Conservation (phyloP, 2,329 filamentous ascomycete genomes). For the Microdochium bolleyi region DNA sequence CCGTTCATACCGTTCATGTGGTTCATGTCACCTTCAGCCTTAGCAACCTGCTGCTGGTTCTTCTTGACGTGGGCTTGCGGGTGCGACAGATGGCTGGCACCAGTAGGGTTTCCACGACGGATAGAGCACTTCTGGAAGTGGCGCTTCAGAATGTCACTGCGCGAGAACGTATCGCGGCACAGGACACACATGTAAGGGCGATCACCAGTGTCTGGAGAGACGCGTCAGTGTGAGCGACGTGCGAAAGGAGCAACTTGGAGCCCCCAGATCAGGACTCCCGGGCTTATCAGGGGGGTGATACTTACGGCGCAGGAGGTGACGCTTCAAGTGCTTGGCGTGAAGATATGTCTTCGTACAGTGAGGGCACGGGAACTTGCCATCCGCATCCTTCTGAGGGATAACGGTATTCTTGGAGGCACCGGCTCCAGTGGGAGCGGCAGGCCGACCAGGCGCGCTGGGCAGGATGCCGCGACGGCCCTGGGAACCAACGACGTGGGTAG, state of each 20-base stretch:
- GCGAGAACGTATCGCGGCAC: constrained; percentile 95
- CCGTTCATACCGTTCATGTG: constrained; percentile 55
- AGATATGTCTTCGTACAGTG: constrained; percentile 98
- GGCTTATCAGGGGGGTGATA: constrained; percentile 19
- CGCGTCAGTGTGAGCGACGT: constrained; percentile 7
- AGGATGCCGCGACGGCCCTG: constrained; percentile 88
- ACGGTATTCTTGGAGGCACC: constrained; percentile 67
- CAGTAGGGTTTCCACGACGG: constrained; percentile 88
- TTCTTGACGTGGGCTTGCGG: constrained; percentile 85
- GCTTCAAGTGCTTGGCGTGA: constrained; percentile 94
- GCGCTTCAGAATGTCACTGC: constrained; percentile 96
- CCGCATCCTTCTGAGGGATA: constrained; percentile 89
- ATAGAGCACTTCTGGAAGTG: constrained; percentile 99
- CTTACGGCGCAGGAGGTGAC: constrained; percentile 93
- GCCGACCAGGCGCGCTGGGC: constrained; percentile 80
- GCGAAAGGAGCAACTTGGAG: not conserved
- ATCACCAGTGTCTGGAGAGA: constrained; percentile 76
- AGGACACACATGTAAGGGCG: constrained; percentile 97
- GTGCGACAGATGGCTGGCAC: constrained; percentile 89
- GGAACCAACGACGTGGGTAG: constrained; percentile 89
- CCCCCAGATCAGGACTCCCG: not conserved
- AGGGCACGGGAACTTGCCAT: constrained; percentile 96
- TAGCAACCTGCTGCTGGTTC: constrained; percentile 51
- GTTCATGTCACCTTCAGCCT: constrained; percentile 46
- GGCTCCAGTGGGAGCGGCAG: constrained; percentile 66